Evolutionary conservation across 2,329 filamentous ascomycete genomes (phyloP), one percentile per base, ranked within the genome.

Genomic region (Thielaviopsis populi): DNA sequence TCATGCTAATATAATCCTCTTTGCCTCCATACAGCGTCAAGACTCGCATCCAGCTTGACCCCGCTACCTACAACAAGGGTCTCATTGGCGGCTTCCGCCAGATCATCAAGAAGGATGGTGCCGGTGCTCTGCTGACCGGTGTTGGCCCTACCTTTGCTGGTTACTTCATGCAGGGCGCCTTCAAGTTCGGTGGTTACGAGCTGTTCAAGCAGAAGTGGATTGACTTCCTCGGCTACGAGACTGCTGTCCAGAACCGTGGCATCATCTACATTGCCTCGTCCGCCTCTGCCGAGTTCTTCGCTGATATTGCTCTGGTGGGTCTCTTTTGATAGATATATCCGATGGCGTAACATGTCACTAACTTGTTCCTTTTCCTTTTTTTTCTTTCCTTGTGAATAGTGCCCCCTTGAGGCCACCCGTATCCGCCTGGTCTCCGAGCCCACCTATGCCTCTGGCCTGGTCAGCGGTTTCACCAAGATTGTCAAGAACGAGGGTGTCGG

Each of bases 201-300:
- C 86, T 95, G 79, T 95, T 95, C 87, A 95, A 95, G 86, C 84
- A 91, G 80, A 88, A 94, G 79, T 83, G 80, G 74, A 94, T 95
- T 77, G 87, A 89, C 80, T 67, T 80, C 68, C 77, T 95, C 72
- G 90, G 90, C 73, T 85, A 85, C 74, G 88, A 91, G 77, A 83
- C 80, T 69, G 88, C 88, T 70, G 80, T 81, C 71, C 82, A 89
- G 76, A 89, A 91, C 84, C 83, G 88, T 71, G 90, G 87, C 68
- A 84, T 83, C 69, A 85, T 92, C 77, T 92, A 92, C 82, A 83
- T 90, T 69, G 87, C 81, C 69, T 86, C 84, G 50, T 79, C 84
- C 68, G 84, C 81, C 64, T 74, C 77, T 63, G 84, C 83, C 67
- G 84, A 87, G 74, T 82, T 87, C 75, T 85, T 87, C 71, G 84